Percentiles rank a stretch among this genome's conserved stretches.
phyloP scores from a whole-genome alignment of 1,139 yeast genomes.

The Hansenula anomala region DNA sequence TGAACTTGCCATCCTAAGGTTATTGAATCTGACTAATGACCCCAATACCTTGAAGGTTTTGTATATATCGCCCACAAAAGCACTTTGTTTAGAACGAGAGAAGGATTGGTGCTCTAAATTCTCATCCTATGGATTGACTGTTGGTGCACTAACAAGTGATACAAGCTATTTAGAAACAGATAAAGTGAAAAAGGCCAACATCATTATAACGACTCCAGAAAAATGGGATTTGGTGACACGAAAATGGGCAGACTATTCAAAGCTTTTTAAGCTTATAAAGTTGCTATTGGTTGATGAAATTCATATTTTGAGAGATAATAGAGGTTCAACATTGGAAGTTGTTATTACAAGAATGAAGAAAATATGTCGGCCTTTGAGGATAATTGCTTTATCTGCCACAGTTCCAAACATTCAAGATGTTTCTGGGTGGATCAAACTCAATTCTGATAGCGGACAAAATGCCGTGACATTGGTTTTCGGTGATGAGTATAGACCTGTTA shows the following conservation, averaged over 20 bases:
- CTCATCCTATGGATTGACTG: slow-evolving; percentile 28
- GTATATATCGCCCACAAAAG: slow-evolving; percentile 53
- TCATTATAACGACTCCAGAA: slow-evolving; percentile 53
- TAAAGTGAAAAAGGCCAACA: slow-evolving; percentile 35
- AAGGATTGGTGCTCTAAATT: slow-evolving; percentile 41
- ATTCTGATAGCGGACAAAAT: slow-evolving; percentile 10
- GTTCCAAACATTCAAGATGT: slow-evolving; percentile 48
- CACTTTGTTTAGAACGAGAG: slow-evolving; percentile 41
- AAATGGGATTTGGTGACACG: slow-evolving; percentile 53
- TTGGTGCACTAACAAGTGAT: slow-evolving; percentile 48
- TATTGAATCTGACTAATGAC: slow-evolving; percentile 21
- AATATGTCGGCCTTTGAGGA: slow-evolving; percentile 33
- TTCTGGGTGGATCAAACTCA: slow-evolving; percentile 38
- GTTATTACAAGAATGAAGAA: slow-evolving; percentile 47
- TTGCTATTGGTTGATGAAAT: slow-evolving; percentile 47
- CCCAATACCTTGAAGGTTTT: slow-evolving; percentile 31
- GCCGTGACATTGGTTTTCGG: slow-evolving; percentile 37
- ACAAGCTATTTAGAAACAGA: slow-evolving; percentile 37
- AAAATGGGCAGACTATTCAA: slow-evolving; percentile 39
- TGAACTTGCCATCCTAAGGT: slow-evolving; percentile 44
- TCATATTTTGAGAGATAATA: slow-evolving; percentile 39
- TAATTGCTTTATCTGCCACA: slow-evolving; percentile 51
- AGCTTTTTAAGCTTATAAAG: slow-evolving; percentile 33
- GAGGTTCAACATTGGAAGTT: slow-evolving; percentile 52
- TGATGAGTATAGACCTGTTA: slow-evolving; percentile 43